These are phyloP conservation scores for Naganishia friedmannii DNA, from an alignment of 768 basidiomycete species.

Conservation along the genomic window DNA sequence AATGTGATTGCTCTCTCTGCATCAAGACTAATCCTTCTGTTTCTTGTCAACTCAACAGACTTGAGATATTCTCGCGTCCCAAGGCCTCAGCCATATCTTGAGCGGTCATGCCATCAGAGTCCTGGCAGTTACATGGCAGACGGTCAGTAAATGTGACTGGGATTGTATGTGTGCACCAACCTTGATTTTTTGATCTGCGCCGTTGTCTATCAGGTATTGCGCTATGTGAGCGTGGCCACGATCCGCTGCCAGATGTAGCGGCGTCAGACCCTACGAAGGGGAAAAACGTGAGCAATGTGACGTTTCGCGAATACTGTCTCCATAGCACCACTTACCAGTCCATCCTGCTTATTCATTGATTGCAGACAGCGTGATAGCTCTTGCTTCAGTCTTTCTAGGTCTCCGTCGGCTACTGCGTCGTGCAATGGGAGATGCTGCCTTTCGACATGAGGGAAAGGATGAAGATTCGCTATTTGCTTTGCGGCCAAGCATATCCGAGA, in stretches of 20 bases:
- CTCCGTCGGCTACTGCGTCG: conserved; percentile 63
- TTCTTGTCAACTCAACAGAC: not conserved
- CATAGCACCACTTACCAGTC: conserved; percentile 61
- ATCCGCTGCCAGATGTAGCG: conserved; percentile 82
- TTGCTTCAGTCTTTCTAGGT: conserved; percentile 56
- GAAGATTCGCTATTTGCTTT: not conserved
- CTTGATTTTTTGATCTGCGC: conserved; percentile 66
- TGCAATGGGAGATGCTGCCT: conserved; percentile 54
- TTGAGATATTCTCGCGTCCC: not conserved
- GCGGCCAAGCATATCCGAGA: not conserved
- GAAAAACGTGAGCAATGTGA: not conserved
- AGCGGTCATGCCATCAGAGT: conserved; percentile 1
- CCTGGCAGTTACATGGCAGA: not conserved
- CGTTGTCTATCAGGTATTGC: conserved; percentile 61
- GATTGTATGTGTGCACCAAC: conserved; percentile 51
- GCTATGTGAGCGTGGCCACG: conserved; percentile 66
- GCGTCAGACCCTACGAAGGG: conserved; percentile 72
- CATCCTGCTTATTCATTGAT: conserved; percentile 64
- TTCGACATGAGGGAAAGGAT: not conserved
- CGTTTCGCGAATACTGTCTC: not conserved
- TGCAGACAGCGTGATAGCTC: conserved; percentile 53
- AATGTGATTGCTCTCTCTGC: not conserved
- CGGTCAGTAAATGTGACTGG: not conserved
- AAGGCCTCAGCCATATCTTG: conserved; percentile 3
- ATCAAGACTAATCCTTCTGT: not conserved